phyloP scores from a whole-genome alignment of 2,329 filamentous ascomycete species.

The Thelonectria rubi region DNA sequence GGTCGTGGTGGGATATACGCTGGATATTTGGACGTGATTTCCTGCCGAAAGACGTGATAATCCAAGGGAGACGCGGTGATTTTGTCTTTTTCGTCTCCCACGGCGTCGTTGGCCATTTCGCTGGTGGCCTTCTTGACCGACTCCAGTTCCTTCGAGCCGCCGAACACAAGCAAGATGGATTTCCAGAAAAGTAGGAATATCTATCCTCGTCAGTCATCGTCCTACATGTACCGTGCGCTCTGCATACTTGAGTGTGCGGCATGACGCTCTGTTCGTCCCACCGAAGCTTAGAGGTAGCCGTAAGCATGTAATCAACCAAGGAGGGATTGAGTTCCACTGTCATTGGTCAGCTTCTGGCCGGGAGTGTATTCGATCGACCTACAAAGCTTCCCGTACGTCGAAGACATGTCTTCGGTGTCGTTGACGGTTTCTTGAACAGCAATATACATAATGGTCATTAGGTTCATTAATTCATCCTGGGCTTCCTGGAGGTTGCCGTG shows the following conservation, averaged over 20 bases:
- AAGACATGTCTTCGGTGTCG: conserved; percentile 58
- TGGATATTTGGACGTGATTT: conserved; percentile 97
- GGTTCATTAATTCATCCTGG: conserved; percentile 68
- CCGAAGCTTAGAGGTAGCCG: conserved; percentile 72
- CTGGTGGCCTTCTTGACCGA: conserved; percentile 77
- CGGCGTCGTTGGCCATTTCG: conserved; percentile 61
- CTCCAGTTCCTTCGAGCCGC: conserved; percentile 77
- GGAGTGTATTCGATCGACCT: conserved; percentile 39
- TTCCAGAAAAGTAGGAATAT: conserved; percentile 93
- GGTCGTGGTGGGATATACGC: conserved; percentile 91
- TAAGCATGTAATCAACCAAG: conserved; percentile 76
- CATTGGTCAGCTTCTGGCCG: conserved; percentile 30
- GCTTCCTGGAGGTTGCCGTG: conserved; percentile 58
- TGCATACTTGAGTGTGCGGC: conserved; percentile 69
- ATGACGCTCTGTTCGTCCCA: conserved; percentile 74
- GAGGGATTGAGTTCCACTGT: conserved; percentile 69
- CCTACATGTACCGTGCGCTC: conserved; percentile 29
- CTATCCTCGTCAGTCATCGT: conserved; percentile 46
- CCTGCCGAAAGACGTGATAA: conserved; percentile 95
- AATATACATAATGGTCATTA: conserved; percentile 71
- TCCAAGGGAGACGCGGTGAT: conserved; percentile 95
- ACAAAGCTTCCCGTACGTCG: conserved; percentile 61
- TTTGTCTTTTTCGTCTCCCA: conserved; percentile 72
- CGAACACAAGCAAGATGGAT: conserved; percentile 84
- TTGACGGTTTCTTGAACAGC: conserved; percentile 65